Conservation (phyloP, 1,284 basidiomycete genomes). For the Pseudozyma sp. region DNA sequence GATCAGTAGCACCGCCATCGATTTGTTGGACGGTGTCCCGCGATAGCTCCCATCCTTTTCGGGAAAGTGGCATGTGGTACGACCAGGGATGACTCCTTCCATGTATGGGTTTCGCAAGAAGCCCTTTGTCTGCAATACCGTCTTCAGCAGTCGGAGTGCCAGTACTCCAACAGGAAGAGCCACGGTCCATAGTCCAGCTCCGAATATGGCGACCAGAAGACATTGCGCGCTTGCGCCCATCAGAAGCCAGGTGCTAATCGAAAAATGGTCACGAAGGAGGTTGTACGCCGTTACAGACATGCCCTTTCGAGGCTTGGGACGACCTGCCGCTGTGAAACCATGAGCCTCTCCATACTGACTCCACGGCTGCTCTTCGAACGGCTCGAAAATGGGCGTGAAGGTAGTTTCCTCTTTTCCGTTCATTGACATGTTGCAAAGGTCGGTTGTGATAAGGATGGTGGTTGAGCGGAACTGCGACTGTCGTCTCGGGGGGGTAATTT, state of each 20-base stretch:
- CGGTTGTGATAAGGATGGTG: background rate
- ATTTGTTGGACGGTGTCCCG: conserved; percentile 10
- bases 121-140: conserved; percentile 16
- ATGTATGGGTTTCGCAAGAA: conserved; percentile 13
- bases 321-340: background rate
- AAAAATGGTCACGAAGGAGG: conserved; percentile 19
- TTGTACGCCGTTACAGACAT: background rate
- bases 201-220: conserved; percentile 12
- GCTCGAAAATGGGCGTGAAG: conserved; percentile 14
- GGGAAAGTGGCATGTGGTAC: conserved; percentile 25
- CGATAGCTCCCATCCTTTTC: conserved; percentile 15
- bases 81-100: conserved; percentile 23
- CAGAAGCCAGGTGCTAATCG: conserved; percentile 26
- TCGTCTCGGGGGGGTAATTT: too few species aligned
- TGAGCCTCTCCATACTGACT: conserved; percentile 9
- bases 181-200: conserved; percentile 13
- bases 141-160: conserved; percentile 4
- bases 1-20: conserved; percentile 30
- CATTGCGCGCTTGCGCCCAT: conserved; percentile 24
- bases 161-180: conserved; percentile 16
- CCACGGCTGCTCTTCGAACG: conserved; percentile 24
- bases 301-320: conserved; percentile 5
- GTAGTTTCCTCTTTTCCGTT: background rate
- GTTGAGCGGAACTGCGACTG: too few species aligned
- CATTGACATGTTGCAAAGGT: background rate